Percentiles rank a stretch among this genome's conserved stretches.
phyloP scores from a whole-genome alignment of 257 asterid species.

The Solanum peruvianum region DNA sequence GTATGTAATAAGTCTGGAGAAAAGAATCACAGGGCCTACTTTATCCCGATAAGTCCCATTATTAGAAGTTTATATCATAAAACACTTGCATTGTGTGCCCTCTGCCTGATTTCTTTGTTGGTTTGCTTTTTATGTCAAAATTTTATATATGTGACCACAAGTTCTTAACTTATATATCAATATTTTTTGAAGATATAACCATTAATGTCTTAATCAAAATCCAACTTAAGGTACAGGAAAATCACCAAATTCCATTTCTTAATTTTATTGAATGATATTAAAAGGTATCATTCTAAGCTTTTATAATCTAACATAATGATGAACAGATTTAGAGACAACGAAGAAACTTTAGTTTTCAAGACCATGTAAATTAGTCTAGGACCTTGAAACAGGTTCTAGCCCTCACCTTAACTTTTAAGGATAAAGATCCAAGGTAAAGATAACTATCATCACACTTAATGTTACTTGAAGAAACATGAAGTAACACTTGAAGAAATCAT shows the following conservation, averaged over 20 bases:
- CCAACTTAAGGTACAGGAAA: not conserved
- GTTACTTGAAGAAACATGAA: not conserved
- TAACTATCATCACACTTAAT: not conserved
- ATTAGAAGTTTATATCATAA: not conserved
- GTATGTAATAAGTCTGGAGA: not conserved
- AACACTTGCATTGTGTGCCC: not conserved
- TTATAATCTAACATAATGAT: not conserved
- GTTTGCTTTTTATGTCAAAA: not conserved
- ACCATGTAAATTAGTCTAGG: not conserved
- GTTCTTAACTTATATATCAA: not conserved
- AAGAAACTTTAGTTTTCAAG: not conserved
- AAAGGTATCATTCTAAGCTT: not conserved
- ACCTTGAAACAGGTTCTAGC: not conserved
- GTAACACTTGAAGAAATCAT: not conserved
- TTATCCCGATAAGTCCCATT: not conserved
- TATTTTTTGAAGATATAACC: not conserved
- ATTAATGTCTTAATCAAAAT: not conserved
- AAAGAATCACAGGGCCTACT: not conserved
- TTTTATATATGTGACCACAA: not conserved
- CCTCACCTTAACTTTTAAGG: not conserved
- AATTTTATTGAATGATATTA: not conserved
- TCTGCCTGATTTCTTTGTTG: not conserved
- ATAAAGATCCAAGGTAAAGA: not conserved
- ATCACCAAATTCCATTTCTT: not conserved
- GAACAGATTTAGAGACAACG: not conserved